Evolutionary conservation across 2,329 filamentous ascomycete species (phyloP), one percentile per base, ranked within the genome.

Genomic region (Allantophomopsis cytisporea): DNA sequence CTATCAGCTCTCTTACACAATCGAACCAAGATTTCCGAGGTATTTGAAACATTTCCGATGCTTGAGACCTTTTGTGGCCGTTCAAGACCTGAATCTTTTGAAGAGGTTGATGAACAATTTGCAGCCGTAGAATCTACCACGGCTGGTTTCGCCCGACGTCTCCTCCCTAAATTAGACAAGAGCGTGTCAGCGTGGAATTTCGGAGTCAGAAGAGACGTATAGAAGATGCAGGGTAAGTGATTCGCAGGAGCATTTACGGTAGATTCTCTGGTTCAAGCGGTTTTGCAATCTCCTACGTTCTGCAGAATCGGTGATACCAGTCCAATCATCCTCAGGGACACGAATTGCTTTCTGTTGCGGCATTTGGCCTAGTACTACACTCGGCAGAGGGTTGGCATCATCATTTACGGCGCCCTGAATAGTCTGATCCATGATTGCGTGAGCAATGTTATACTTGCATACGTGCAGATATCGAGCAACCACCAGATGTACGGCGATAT

Each of bases 311-410:
- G 50, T 52, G 6, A 53, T 39, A 10, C 55, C 54, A 7, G 50
- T 57, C 53, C 53, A 57, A 36, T 57, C 54, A 16, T 57, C 53
- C 39, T 36, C 34, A 32, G 31, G 31, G 13, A 28, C 30, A 15
- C 31, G 34, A 6, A 39, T 7, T 11, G 23, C 14, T 23, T 21
- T 21, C 17, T 39, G 38, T 30, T 39, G 38, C 13, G 17, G 32
- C 38, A 39, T 39, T 16, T 31, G 36, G 17, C 36, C 11, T 20
- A 38, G 30, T 15, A 38, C 21, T 13, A 38, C 18, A 4, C 4
- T 32, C 31, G 4, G 31, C 15, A 32, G 31, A 32, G 31, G 8
- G 4, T 32, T 8, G 15, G 5, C 15, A 15, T 32, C 8, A 13
- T 15, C 31, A 13, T 4, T 13, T 15, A 15, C 15, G 12, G 15